Base-by-base conservation (phyloP, 257 asterid species). In the Scutellaria barbata region DNA sequence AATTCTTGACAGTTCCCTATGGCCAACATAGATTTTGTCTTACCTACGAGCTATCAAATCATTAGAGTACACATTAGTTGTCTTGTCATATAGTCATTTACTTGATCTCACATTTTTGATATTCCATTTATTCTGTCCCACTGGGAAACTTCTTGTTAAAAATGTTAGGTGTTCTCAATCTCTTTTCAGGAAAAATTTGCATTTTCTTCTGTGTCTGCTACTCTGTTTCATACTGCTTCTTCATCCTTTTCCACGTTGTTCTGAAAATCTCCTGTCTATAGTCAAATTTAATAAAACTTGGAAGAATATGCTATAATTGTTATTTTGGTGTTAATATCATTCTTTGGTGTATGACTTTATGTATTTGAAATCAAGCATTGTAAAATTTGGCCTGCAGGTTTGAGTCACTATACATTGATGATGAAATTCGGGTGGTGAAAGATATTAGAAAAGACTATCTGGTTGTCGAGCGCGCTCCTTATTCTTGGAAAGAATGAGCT, bases 351-450 rank as follows among this genome's bases (percentile, higher is more conserved):
- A 30, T 30, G 35, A 30, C 48, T 57, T 5, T n/a, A 30, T 43
- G 57, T 37, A 10, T n/a, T 10, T 25, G 22, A 78, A 43, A 52
- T 50, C 42, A 64, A 58, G 52, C 43, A 41, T 30, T 13, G 46
- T 53, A 52, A 52, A 6, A 10, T 76, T 39, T 72, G 6, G 46
- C 39, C 8, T 68, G 72, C 74, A 91, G 97, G 97, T 91, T 91
- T 73, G 97, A 89, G 35, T 76, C 97, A 0, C 50, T 88, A 22
- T 93, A 90, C 82, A 85, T 93, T 43, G 98, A 90, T 77, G 91
- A 85, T 79, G 97, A 90, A 66, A 88, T 92, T 67, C 92, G 98
- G 73, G 97, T 90, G 69, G 98, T 79, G 81, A 90, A 92, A 80
- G 97, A 93, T 81, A 90, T 93, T 40, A 85, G 98, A 74, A 80